Evolutionary conservation across 176 grass and related monocot genomes (phyloP).

Genomic region (Alopecurus myosuroides): DNA sequence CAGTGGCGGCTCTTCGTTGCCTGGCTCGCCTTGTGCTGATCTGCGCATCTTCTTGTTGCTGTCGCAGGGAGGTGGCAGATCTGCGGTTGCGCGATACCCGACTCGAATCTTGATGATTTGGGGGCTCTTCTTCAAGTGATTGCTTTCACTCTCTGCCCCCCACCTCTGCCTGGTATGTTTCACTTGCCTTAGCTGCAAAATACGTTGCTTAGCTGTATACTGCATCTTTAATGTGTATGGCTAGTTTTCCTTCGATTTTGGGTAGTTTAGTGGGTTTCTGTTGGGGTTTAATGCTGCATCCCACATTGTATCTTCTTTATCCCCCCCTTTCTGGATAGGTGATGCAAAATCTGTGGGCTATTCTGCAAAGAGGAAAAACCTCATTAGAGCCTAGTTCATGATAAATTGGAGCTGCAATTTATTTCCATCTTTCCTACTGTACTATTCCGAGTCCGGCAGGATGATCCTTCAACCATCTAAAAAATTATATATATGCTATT

Average conservation of each 20-base stretch:
- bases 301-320: background rate
- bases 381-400: background rate
- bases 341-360: slow-evolving; percentile 4
- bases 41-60: background rate
- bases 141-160: background rate
- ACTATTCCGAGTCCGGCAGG: background rate
- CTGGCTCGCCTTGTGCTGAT: slow-evolving; percentile 7
- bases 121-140: slow-evolving; percentile 1
- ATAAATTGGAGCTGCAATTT: background rate
- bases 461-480: background rate
- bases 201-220: background rate
- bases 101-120: background rate
- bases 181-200: background rate
- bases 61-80: slow-evolving; percentile 32
- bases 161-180: background rate
- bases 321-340: background rate
- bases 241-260: background rate
- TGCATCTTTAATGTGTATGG: background rate
- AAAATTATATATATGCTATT: background rate
- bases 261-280: slow-evolving; percentile 9
- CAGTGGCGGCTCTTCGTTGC: background rate
- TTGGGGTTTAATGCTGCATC: slow-evolving; percentile 20
- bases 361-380: background rate
- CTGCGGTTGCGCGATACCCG: background rate
- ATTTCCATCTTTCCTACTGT: background rate